Evolutionary conservation across 202 grass and related monocot species (phyloP).

Genomic region (Digitaria exilis): DNA sequence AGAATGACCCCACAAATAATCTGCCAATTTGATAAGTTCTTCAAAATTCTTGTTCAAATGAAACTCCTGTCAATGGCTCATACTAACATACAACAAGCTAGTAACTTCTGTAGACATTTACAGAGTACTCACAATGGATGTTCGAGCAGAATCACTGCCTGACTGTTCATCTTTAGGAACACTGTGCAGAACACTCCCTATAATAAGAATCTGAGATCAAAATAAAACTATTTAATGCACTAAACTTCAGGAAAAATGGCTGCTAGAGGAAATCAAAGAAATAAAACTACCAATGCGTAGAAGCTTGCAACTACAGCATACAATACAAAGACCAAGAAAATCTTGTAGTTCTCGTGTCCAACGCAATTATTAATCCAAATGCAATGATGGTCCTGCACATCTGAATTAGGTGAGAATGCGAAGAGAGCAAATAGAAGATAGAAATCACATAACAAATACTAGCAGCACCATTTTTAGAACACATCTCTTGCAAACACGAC

Average conservation of each 20-base stretch:
- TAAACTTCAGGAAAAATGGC: not conserved
- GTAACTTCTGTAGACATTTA: constrained; percentile 23
- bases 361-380: constrained; percentile 99
- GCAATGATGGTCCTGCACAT: constrained; percentile 87
- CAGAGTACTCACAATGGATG: constrained; percentile 69
- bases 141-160: constrained; percentile 74
- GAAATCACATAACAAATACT: constrained; percentile 11
- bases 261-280: constrained; percentile 31
- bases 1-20: constrained; percentile 79
- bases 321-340: constrained; percentile 86
- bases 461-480: constrained; percentile 88
- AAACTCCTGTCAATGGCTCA: constrained; percentile 4
- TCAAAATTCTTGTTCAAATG: constrained; percentile 16
- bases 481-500: constrained; percentile 95
- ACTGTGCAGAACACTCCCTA: constrained; percentile 59
- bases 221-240: constrained; percentile 17
- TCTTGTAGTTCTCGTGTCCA: constrained; percentile 91
- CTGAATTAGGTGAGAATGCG: constrained; percentile 26
- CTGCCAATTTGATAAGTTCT: constrained; percentile 55
- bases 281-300: constrained; percentile 70
- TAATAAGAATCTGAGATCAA: constrained; percentile 72
- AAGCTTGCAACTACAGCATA: constrained; percentile 86
- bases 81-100: constrained; percentile 33
- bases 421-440: constrained; percentile 25
- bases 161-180: constrained; percentile 63